Evolutionary conservation across 1,139 yeast species (phyloP).

Genomic region (Pneumocystis carinii): DNA sequence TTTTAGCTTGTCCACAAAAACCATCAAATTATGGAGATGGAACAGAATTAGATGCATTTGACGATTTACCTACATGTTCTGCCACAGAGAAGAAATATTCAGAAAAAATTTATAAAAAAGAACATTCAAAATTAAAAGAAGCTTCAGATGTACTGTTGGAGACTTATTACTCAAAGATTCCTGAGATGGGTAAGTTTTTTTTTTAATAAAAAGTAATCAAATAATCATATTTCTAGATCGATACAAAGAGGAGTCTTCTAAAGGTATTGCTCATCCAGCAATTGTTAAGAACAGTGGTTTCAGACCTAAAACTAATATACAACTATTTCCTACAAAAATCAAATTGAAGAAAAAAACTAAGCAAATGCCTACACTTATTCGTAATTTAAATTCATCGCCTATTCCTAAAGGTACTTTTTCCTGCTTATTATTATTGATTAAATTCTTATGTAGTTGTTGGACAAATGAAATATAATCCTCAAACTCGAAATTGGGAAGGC

Average conservation of each 20-base stretch:
- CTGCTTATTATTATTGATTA: not conserved
- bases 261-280: slow-evolving; percentile 3
- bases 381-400: slow-evolving; percentile 22
- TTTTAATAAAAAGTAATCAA: not conserved
- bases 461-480: slow-evolving; percentile 43
- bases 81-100: not conserved
- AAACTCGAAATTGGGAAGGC: slow-evolving; percentile 49
- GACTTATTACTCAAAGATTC: not conserved
- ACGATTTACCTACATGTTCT: slow-evolving; percentile 19
- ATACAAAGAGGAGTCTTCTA: not conserved
- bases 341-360: slow-evolving; percentile 6
- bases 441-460: slow-evolving; percentile 17
- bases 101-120: not conserved
- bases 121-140: not conserved
- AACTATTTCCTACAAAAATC: slow-evolving; percentile 7
- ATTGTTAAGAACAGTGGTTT: slow-evolving; percentile 12
- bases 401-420: slow-evolving; percentile 9
- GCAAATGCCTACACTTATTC: slow-evolving; percentile 23
- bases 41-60: slow-evolving; percentile 23
- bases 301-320: slow-evolving; percentile 3
- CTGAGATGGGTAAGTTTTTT: not conserved
- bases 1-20: slow-evolving; percentile 1
- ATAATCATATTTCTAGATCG: slow-evolving; percentile 2
- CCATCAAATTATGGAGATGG: slow-evolving; percentile 22
- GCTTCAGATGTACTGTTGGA: not conserved